Evolutionary conservation across 768 basidiomycete species (phyloP), one percentile per base, ranked within the genome.

Genomic region (Lanmaoa pseudosensibilis): DNA sequence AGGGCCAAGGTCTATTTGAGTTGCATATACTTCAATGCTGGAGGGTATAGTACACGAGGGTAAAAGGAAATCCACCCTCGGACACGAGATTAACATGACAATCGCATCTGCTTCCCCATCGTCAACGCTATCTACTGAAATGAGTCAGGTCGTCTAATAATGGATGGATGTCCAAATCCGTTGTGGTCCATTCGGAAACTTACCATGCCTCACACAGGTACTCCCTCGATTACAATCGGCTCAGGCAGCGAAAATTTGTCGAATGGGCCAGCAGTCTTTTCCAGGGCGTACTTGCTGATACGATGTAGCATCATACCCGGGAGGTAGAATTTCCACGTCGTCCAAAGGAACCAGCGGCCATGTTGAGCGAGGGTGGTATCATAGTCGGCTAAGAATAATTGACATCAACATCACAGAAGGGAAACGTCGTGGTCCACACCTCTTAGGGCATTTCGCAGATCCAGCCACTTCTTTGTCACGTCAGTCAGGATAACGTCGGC

Each of bases 401-500:
- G 12, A 37, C 33, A 48, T 40, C 48, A 32, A 41, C 47, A 37
- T 23, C 12, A 19, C 10, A 46, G 1, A 39, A 36, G n/a, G 33
- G 37, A 33, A 27, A 10, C 5, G 19, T 44, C 19, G 9, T 8
- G 16, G 1, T 1, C 70, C 81, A 57, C 56, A 89, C 88, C 73
- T 63, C 76, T 73, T n/a, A 91, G 66, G 15, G 78, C 78, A 9
- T 73, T 71, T 30, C 89, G 82, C 58, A 91, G 66, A 44, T 83
- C 81, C 37, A 91, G 73, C 86, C 86, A 90, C 3, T 74, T 81
- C 66, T 78, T 77, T 5, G 89, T 90, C 52, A 82, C 77, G 61
- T 93, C 91, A 13, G 91, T 93, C 50, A 93, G 78, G 59, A 93
- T 88, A 9, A 81, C 91, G 59, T 86, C 80, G 7, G 84, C 88